Base-by-base conservation (phyloP, 1,284 basidiomycete genomes). In the Cystobasidiaceae sp. region DNA sequence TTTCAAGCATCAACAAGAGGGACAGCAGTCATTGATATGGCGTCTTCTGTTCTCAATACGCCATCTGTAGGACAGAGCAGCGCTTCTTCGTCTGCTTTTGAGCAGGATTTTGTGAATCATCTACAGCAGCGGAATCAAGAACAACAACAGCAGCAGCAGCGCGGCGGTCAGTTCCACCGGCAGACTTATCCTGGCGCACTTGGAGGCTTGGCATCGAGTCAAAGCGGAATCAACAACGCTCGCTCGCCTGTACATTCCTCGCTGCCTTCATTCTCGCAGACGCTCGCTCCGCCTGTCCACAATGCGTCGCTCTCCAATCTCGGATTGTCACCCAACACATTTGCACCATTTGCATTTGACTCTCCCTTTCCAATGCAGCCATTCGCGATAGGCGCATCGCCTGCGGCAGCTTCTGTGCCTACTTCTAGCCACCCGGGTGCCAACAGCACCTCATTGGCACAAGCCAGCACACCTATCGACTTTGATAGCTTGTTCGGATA, bases 331-430 rank as follows among this genome's bases (percentile, higher is more conserved):
- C n/a, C 32, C 44, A 44, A 56, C 21, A 56, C 54, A 28, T 56
- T 43, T 19, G 41, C 54, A 30, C 54, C 54, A 11, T 56, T 56
- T 44, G 54, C 54, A 0, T 56, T 56, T 30, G 54, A 56, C 37
- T 52, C 48, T 43, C 46, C 60, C 11, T 62, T 62, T 44, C 60
- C 60, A 5, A n/a, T 56, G 23, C 54, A 56, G n/a, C 39, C 54
- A 15, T 56, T 56, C 21, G 54, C 32, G 6, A 32, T 19, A 5
- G 19, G 21, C 2, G 30, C 13, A 27, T 39, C 52, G 34, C 33
- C 52, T n/a, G 13, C 43, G 34, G 13, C 19, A 6, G n/a, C n/a
- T 25, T n/a, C n/a, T 41, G 13, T 9, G 30, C 17, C 19, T 33
- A 51, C n/a, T n/a, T n/a, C n/a, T n/a, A n/a, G n/a, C 2, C 32